Evolutionary conservation across 352 stramenopile genomes (phyloP).

Genomic region (Phytophthora multivora): DNA sequence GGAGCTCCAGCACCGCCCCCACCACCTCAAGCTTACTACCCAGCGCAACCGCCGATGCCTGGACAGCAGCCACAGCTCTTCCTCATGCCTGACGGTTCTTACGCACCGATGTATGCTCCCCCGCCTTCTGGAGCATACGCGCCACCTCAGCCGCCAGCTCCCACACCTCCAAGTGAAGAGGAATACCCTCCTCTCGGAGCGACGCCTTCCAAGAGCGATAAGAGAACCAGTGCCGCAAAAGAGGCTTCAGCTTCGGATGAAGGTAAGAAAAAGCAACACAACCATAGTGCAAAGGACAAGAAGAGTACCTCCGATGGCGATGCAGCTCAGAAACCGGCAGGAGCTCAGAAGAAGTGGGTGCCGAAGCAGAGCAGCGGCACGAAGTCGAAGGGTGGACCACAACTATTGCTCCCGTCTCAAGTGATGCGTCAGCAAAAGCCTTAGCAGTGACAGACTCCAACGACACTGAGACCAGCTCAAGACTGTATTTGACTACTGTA

Average conservation of each 20-base stretch:
- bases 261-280: conserved; percentile 28
- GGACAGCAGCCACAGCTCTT: conserved; percentile 35
- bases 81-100: conserved; percentile 39
- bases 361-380: conserved; percentile 31
- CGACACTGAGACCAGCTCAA: conserved; percentile 4
- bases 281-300: conserved; percentile 19
- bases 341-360: conserved; percentile 36
- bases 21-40: conserved; percentile 28
- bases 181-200: conserved; percentile 40
- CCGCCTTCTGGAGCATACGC: conserved; percentile 11
- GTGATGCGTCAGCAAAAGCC: conserved; percentile 56
- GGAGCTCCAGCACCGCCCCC: conserved; percentile 9
- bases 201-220: conserved; percentile 14
- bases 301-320: conserved; percentile 18
- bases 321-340: conserved; percentile 1
- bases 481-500: conserved; percentile 16
- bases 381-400: conserved; percentile 24
- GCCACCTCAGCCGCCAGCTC: conserved; percentile 12
- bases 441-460: conserved; percentile 21
- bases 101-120: conserved; percentile 35
- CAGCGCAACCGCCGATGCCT: conserved; percentile 21
- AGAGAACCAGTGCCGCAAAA: conserved; percentile 16
- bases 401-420: conserved; percentile 57
- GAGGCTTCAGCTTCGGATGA: background rate
- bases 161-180: conserved; percentile 24